Percentiles rank a stretch among this genome's conserved stretches.
Conservation (phyloP, 257 asterid species). For the Linaria vulgaris region DNA sequence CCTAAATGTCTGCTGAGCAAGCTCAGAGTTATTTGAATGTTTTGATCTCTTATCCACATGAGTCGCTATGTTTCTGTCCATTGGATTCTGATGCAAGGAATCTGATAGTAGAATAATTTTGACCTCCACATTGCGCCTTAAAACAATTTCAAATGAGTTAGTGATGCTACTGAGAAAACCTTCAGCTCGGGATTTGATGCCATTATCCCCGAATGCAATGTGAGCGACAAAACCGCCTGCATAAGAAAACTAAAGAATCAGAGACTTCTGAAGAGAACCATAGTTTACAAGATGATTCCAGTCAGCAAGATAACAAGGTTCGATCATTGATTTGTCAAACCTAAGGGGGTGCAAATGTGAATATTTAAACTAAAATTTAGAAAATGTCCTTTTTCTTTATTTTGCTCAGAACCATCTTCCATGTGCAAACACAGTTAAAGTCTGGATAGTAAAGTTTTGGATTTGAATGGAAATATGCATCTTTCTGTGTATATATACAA, state of each 20-base stretch:
- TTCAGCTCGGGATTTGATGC: slow-evolving; percentile 78
- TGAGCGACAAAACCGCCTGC: slow-evolving; percentile 85
- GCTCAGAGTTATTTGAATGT: slow-evolving; percentile 26
- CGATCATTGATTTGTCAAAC: too few relatives aligned
- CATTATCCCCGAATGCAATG: slow-evolving; percentile 68
- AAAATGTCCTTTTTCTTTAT: not conserved
- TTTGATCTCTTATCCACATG: slow-evolving; percentile 26
- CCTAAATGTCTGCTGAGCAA: slow-evolving; percentile 31
- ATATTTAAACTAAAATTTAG: not conserved
- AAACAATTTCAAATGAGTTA: slow-evolving; percentile 72
- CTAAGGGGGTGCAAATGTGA: too few relatives aligned
- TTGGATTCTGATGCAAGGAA: slow-evolving; percentile 36
- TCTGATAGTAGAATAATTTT: slow-evolving; percentile 58
- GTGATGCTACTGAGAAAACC: slow-evolving; percentile 95
- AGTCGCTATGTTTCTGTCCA: slow-evolving; percentile 9
- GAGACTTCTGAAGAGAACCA: not conserved
- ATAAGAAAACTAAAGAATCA: slow-evolving; percentile 9
- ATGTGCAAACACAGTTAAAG: not conserved
- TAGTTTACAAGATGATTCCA: slow-evolving; percentile 4
- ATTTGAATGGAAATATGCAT: slow-evolving; percentile 5
- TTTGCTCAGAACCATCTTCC: not conserved
- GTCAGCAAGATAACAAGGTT: not conserved
- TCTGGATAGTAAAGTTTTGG: not conserved
- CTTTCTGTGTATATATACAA: not conserved
- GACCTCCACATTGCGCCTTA: slow-evolving; percentile 77